These are phyloP conservation scores for Reticulascus tulasneorum DNA, from an alignment of 2,329 filamentous ascomycete species.

Conservation along the genomic window DNA sequence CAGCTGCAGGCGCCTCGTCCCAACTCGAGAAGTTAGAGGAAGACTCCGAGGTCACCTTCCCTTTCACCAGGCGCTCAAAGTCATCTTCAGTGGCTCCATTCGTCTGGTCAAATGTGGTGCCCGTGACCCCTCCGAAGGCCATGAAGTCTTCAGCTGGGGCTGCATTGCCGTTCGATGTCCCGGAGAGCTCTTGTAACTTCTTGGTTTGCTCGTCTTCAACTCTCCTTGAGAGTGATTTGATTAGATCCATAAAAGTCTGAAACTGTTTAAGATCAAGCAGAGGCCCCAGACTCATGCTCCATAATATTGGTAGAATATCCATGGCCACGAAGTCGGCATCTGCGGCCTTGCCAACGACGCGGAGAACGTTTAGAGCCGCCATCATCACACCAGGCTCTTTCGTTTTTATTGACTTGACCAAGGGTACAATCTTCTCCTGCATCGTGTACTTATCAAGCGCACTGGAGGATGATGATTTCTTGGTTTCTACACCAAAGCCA, in stretches of 20 bases:
- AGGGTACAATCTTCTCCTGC: conserved; percentile 91
- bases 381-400: conserved; percentile 98
- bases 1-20: conserved; percentile 38
- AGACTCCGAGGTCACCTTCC: conserved; percentile 43
- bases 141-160: conserved; percentile 62
- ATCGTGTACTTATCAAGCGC: conserved; percentile 97
- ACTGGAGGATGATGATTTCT: conserved; percentile 62
- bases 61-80: conserved; percentile 88
- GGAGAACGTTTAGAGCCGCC: conserved; percentile 79
- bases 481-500: conserved; percentile 57
- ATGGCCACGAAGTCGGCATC: conserved; percentile 90
- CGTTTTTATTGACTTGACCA: conserved; percentile 91
- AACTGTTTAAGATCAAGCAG: conserved; percentile 86
- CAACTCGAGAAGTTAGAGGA: conserved; percentile 42
- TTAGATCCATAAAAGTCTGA: conserved; percentile 82
- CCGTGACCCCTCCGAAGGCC: conserved; percentile 65
- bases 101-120: conserved; percentile 49
- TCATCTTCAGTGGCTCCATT: conserved; percentile 62
- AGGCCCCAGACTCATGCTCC: conserved; percentile 88
- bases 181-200: conserved; percentile 80
- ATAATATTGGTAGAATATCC: conserved; percentile 84
- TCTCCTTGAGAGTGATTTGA: conserved; percentile 71
- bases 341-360: conserved; percentile 74
- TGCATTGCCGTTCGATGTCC: conserved; percentile 47
- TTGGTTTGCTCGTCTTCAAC: conserved; percentile 86